A percentile compares a stretch with the other conserved stretches of the same genome.
phyloP scores from a whole-genome alignment of 2,329 filamentous ascomycete species.

The Hypoxylon sp. region DNA sequence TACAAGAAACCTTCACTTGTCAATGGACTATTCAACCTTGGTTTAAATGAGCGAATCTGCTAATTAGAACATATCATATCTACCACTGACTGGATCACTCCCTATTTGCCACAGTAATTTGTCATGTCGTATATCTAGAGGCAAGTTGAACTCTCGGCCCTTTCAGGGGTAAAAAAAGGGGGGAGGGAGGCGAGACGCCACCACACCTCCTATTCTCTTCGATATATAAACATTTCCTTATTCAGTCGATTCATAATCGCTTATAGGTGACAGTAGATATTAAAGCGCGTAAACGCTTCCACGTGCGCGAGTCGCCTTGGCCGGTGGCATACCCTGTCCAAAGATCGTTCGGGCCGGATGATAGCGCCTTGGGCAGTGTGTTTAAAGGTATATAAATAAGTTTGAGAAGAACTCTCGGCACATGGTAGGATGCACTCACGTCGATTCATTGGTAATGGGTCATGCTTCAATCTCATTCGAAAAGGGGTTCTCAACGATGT shows the following conservation, averaged over 20 bases:
- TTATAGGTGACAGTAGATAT: constrained; percentile 27
- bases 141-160: constrained; percentile 20
- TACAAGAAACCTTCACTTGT: too few relatives aligned
- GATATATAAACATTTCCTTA: constrained; percentile 5
- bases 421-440: constrained; percentile 5
- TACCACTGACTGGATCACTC: background rate
- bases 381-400: constrained; percentile 28
- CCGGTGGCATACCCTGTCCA: constrained; percentile 1
- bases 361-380: constrained; percentile 1
- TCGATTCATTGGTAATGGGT: constrained; percentile 5
- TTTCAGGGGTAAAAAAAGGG: constrained; percentile 17
- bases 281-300: constrained; percentile 19
- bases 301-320: constrained; percentile 21
- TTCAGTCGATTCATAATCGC: constrained; percentile 30
- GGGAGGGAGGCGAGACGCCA: constrained; percentile 8
- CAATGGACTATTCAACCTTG: too few relatives aligned
- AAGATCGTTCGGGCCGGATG: constrained; percentile 16
- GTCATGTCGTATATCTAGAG: constrained; percentile 23
- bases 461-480: constrained; percentile 13
- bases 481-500: constrained; percentile 3
- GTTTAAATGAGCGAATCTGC: too few relatives aligned
- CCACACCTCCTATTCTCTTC: constrained; percentile 3
- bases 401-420: constrained; percentile 23
- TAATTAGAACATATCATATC: too few relatives aligned
- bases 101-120: constrained; percentile 31